These are phyloP conservation scores for Fusarium citri DNA, from an alignment of 2,329 filamentous ascomycete species.

Conservation along the genomic window DNA sequence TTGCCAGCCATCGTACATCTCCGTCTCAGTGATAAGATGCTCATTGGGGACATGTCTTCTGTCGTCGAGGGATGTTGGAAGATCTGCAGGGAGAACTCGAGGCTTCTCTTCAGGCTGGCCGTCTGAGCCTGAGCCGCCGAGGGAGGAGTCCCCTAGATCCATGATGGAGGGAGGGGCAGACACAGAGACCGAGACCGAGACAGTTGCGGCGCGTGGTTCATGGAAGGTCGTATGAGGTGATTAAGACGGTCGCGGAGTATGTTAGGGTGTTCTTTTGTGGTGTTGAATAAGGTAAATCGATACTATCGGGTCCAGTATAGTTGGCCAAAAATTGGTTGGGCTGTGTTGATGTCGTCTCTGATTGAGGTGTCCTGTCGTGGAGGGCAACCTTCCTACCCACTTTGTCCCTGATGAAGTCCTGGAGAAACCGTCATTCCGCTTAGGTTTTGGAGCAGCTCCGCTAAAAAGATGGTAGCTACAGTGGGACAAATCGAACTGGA, in stretches of 20 bases:
- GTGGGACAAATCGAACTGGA: background rate
- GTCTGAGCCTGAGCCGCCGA: constrained; percentile 55
- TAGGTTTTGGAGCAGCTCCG: constrained; percentile 25
- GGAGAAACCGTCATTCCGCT: constrained; percentile 45
- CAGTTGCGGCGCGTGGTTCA: constrained; percentile 49
- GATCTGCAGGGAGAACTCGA: constrained; percentile 77
- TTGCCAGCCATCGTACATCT: constrained; percentile 99
- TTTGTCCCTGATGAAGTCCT: constrained; percentile 38
- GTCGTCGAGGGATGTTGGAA: constrained; percentile 93
- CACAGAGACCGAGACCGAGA: constrained; percentile 40
- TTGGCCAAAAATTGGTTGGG: constrained; percentile 13
- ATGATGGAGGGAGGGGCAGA: constrained; percentile 61
- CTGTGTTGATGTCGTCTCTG: constrained; percentile 37
- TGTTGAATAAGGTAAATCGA: background rate
- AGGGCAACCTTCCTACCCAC: constrained; percentile 40
- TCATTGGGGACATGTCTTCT: constrained; percentile 75
- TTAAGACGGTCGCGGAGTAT: background rate
- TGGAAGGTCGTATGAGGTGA: constrained; percentile 41
- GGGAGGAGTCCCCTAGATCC: constrained; percentile 67
- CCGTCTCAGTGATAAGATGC: constrained; percentile 79
- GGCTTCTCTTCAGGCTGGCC: constrained; percentile 55
- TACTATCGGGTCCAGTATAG: constrained; percentile 12
- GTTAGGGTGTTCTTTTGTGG: constrained; percentile 7
- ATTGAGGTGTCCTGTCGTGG: constrained; percentile 40
- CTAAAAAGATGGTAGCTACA: constrained; percentile 6